Evolutionary conservation across 2,329 filamentous ascomycete genomes (phyloP).

Genomic region (Phaeosphaeriaceae sp.): DNA sequence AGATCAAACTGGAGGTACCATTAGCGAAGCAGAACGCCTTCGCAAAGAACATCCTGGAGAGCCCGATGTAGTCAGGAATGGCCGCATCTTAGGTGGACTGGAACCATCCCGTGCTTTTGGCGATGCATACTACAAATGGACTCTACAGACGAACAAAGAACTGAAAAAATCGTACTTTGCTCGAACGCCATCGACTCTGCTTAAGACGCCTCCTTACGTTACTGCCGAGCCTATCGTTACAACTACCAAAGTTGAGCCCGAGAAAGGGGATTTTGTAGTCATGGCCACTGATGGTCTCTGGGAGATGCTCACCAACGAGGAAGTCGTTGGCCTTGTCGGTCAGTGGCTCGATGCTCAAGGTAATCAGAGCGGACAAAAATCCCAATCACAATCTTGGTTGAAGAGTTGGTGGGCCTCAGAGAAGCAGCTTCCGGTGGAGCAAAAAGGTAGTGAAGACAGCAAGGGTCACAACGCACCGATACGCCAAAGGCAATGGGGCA

Average conservation of each 20-base stretch:
- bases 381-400: slow-evolving; percentile 66
- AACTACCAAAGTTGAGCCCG: slow-evolving; percentile 87
- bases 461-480: slow-evolving; percentile 87
- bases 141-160: slow-evolving; percentile 78
- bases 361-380: slow-evolving; percentile 44
- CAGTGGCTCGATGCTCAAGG: slow-evolving; percentile 90
- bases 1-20: slow-evolving; percentile 91
- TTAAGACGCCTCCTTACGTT: slow-evolving; percentile 94
- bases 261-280: slow-evolving; percentile 92
- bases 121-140: slow-evolving; percentile 98
- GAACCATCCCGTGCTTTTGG: slow-evolving; percentile 95
- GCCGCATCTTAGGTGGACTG: slow-evolving; percentile 87
- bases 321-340: slow-evolving; percentile 94
- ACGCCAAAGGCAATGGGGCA: slow-evolving; percentile 88
- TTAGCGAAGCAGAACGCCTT: slow-evolving; percentile 81
- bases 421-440: slow-evolving; percentile 77
- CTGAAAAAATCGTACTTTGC: slow-evolving; percentile 89
- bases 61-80: slow-evolving; percentile 83
- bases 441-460: slow-evolving; percentile 55
- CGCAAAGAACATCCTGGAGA: slow-evolving; percentile 88
- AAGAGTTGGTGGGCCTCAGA: slow-evolving; percentile 69
- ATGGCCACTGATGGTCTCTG: slow-evolving; percentile 96
- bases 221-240: slow-evolving; percentile 95
- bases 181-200: slow-evolving; percentile 73
- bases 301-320: slow-evolving; percentile 99